Evolutionary conservation across 768 basidiomycete species (phyloP).

Genomic region (Psilocybe cubensis): DNA sequence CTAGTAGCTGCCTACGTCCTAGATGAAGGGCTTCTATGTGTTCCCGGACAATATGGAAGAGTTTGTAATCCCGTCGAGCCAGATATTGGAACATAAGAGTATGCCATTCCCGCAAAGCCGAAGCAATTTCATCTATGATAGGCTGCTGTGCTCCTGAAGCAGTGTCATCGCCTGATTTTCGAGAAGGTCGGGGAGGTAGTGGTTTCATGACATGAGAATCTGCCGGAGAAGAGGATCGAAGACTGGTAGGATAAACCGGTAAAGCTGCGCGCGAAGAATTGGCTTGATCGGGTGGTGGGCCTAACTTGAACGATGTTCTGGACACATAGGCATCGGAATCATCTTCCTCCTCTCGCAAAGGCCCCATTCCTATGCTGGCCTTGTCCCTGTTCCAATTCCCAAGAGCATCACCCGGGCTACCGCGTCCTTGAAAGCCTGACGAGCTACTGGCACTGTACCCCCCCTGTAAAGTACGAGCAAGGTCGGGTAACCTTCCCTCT

Average conservation of each 20-base stretch:
- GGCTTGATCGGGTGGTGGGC: slow-evolving; percentile 75
- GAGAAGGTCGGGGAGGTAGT: slow-evolving; percentile 87
- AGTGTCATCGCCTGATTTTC: slow-evolving; percentile 95
- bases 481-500: slow-evolving; percentile 80
- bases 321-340: slow-evolving; percentile 39
- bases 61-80: slow-evolving; percentile 83
- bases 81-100: slow-evolving; percentile 91
- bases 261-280: slow-evolving; percentile 73
- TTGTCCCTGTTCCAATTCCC: slow-evolving; percentile 51
- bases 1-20: slow-evolving; percentile 88
- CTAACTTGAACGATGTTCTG: slow-evolving; percentile 71
- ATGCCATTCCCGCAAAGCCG: slow-evolving; percentile 96
- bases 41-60: slow-evolving; percentile 84
- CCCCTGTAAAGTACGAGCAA: slow-evolving; percentile 59
- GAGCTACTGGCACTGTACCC: slow-evolving; percentile 33
- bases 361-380: slow-evolving; percentile 53
- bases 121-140: slow-evolving; percentile 96
- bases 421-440: slow-evolving; percentile 36
- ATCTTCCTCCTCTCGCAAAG: slow-evolving; percentile 68
- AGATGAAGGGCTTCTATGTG: slow-evolving; percentile 92
- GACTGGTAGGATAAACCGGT: slow-evolving; percentile 73
- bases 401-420: slow-evolving; percentile 48
- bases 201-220: slow-evolving; percentile 72
- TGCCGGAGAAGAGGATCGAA: slow-evolving; percentile 72
- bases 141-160: slow-evolving; percentile 82